Evolutionary conservation across 495 filamentous ascomycete genomes (phyloP).

Genomic region (Alectoria sarmentosa): DNA sequence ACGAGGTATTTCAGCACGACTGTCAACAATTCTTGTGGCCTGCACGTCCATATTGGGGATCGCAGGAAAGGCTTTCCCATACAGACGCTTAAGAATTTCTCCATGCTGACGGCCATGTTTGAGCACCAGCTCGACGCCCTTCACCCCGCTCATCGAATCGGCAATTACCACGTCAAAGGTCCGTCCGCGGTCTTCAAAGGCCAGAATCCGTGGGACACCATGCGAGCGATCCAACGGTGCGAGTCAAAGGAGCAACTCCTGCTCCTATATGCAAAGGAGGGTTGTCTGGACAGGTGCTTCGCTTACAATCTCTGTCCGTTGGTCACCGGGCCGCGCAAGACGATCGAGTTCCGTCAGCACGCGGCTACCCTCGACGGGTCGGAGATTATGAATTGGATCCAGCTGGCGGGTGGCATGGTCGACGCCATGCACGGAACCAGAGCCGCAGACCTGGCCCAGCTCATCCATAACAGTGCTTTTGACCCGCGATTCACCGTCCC

Average conservation of each 20-base stretch:
- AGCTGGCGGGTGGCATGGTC: slow-evolving; percentile 12
- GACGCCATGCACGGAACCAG: not conserved
- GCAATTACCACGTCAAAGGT: not conserved
- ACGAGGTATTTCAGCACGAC: not conserved
- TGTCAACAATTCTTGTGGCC: slow-evolving; percentile 12
- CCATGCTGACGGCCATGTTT: slow-evolving; percentile 9
- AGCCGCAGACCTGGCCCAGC: not conserved
- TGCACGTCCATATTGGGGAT: slow-evolving; percentile 20
- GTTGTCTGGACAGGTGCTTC: not conserved
- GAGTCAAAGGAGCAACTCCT: not conserved
- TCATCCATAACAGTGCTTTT: not conserved
- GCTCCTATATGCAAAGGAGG: not conserved
- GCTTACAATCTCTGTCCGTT: slow-evolving; percentile 11
- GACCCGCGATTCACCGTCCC: not conserved
- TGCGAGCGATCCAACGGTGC: not conserved
- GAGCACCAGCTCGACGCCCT: slow-evolving; percentile 15
- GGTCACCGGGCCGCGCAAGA: not conserved
- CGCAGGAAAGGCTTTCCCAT: slow-evolving; percentile 10
- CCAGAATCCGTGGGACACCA: not conserved
- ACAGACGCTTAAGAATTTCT: slow-evolving; percentile 15
- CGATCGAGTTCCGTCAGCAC: slow-evolving; percentile 23
- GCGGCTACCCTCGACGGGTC: slow-evolving; percentile 3
- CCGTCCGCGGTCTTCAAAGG: not conserved
- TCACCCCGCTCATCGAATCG: slow-evolving; percentile 10
- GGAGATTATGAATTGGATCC: slow-evolving; percentile 7